Conservation (phyloP, 2,329 filamentous ascomycete genomes). For the Waltergamsia citrina region DNA sequence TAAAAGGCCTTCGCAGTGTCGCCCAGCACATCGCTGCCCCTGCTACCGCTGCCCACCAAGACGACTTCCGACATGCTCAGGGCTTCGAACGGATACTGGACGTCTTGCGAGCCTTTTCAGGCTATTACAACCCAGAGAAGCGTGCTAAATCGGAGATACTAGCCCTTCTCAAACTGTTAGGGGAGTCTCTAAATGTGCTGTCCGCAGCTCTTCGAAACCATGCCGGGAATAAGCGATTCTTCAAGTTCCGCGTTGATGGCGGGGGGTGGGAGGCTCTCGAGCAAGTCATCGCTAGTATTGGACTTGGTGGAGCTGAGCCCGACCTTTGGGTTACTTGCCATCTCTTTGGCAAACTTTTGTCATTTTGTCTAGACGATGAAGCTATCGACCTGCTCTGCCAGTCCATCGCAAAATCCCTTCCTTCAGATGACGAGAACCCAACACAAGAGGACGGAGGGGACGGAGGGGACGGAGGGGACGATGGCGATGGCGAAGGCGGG, state of each 20-base stretch:
- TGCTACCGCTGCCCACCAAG: conserved; percentile 46
- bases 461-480: too few species aligned
- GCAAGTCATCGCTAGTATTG: conserved; percentile 59
- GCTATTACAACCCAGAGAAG: conserved; percentile 63
- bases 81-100: conserved; percentile 70
- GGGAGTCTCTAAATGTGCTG: conserved; percentile 63
- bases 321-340: conserved; percentile 62
- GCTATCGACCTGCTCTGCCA: conserved; percentile 61
- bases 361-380: conserved; percentile 73
- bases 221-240: conserved; percentile 80
- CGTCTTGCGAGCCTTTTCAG: conserved; percentile 60
- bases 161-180: conserved; percentile 58
- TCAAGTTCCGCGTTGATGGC: conserved; percentile 63
- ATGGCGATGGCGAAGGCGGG: too few species aligned
- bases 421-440: conserved; percentile 14
- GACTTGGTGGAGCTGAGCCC: conserved; percentile 53
- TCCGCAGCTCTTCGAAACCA: conserved; percentile 69
- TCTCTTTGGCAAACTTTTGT: conserved; percentile 73
- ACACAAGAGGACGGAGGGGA: conserved; percentile 14
- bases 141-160: conserved; percentile 52
- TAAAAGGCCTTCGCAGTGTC: conserved; percentile 52
- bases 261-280: conserved; percentile 74
- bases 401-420: conserved; percentile 28
- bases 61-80: conserved; percentile 71
- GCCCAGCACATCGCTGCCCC: conserved; percentile 50